Base-by-base conservation (phyloP, 768 basidiomycete genomes). In the Mycena kentingensis region DNA sequence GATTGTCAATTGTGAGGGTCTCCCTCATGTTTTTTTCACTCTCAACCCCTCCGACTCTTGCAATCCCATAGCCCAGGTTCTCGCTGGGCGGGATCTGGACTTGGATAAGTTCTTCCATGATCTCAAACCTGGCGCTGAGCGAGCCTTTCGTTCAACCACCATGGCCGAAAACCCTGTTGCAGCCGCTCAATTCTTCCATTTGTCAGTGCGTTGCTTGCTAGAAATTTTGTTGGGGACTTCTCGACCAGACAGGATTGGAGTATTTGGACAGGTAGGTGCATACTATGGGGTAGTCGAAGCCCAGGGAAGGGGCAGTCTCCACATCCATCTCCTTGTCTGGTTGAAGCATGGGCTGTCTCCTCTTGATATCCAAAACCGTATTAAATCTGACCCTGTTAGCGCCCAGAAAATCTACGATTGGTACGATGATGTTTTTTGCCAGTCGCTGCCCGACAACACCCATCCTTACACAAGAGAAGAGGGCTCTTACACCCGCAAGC, bases 141-240 rank as follows among this genome's bases (percentile, higher is more conserved):
- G 19, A 16, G 38, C 42, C 37, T 43, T 16, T 4, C 45, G 55
- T 10, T 36, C 49, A 5, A 36, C 21, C n/a, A 7, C 24, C 16
- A 1, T 51, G 4, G 53, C 45, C 5, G 35, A 37, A 29, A 42
- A 54, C 29, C 52, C 52, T 5, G 52, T 54, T 10, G 52, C 52
- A 6, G 47, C 27, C 1, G 68, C 71, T 1, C 61, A 65, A 35
- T 73, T 69, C 49, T 73, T 70, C 48, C 56, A 70, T 41, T 62
- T 69, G 39, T 44, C 61, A 16, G 61, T 69, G 2, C 35, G 34
- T 0, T 50, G 48, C 0, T 55, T 73, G 12, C 18, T 73, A 3
- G 29, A 58, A 1, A 62, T 43, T 4, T 27, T 73, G 0, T 58
- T 72, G 18, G 51, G 57, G 0, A 54, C 67, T 21, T 26, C 36